These are phyloP conservation scores for Penstemon davidsonii DNA, from an alignment of 257 asterid genomes.

Conservation along the genomic window DNA sequence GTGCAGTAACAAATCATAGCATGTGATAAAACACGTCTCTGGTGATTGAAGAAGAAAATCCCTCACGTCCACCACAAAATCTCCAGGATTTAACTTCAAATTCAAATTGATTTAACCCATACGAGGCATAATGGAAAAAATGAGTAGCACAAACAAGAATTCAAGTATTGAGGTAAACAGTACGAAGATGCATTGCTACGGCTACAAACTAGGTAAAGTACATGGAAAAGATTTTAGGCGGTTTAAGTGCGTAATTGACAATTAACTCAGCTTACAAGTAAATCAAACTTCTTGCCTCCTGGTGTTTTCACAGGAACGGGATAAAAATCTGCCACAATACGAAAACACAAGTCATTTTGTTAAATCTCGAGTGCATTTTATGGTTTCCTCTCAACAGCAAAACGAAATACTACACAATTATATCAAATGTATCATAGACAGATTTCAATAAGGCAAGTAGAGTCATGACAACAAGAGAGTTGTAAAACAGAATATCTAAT, in stretches of 20 bases:
- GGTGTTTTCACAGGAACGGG: slow-evolving; percentile 24
- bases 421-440: slow-evolving; percentile 1
- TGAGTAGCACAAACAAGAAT: not conserved
- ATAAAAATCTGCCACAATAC: slow-evolving; percentile 19
- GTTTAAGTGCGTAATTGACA: not conserved
- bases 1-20: slow-evolving; percentile 85
- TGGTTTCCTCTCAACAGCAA: too few species aligned
- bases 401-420: too few species aligned
- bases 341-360: not conserved
- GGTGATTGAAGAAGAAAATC: slow-evolving; percentile 98
- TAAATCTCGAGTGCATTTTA: too few species aligned
- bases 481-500: too few species aligned
- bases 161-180: not conserved
- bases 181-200: not conserved
- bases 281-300: slow-evolving; percentile 26
- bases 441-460: not conserved
- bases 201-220: slow-evolving; percentile 22
- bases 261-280: slow-evolving; percentile 13
- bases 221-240: not conserved
- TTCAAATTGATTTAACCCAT: slow-evolving; percentile 28
- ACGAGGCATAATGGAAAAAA: slow-evolving; percentile 8
- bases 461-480: too few species aligned
- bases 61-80: slow-evolving; percentile 94
- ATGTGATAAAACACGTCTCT: slow-evolving; percentile 85
- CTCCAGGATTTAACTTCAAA: slow-evolving; percentile 95